Evolutionary conservation across 208 protist species (phyloP), one percentile per base, ranked within the genome.

Genomic region (Porcisia hertigi): DNA sequence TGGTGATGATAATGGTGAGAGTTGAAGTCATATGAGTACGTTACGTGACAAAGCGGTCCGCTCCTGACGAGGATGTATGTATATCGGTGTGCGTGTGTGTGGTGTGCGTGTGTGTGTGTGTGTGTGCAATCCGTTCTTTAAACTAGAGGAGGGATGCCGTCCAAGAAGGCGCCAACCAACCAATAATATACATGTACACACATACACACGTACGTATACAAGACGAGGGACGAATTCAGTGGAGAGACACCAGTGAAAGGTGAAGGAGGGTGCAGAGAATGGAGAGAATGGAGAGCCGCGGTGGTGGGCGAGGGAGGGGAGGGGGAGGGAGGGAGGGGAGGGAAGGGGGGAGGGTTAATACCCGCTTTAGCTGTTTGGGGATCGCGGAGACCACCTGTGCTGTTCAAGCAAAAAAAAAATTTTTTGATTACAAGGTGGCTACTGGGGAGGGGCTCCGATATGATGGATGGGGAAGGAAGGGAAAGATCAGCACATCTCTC

Each of bases 71-170:
- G 47, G 47, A 52, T 30, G 30, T 0, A 30, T 30, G 58, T 25
- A 8, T 23, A 69, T 53, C n/a, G n/a, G 14, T 73, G 12, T 43
- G 49, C n/a, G 36, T 73, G 39, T 52, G 54, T 52, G 36, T 47
- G 53, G 54, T 73, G 69, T 62, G 53, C 62, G 34, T 63, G 69
- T 73, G 47, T 62, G 69, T 60, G 2, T 3, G 53, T 14, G 69
- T 69, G 14, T 39, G 43, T 43, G 66, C 49, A 11, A 30, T 60
- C 57, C 14, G 14, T 60, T 30, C 25, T 23, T 60, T 52, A 30
- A 30, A 30, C 11, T 52, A 52, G 11, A 52, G 47, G 11, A 52
- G 11, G 11, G 47, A 12, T 0, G 11, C 5, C 11, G 47, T 52
- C 8, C 5, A 52, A 52, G 5, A 14, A 12, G 0, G 5, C 5